A percentile compares a stretch with the other conserved stretches of the same genome.
phyloP scores from a whole-genome alignment of 495 filamentous ascomycete genomes.

The Xylaria scruposa region DNA sequence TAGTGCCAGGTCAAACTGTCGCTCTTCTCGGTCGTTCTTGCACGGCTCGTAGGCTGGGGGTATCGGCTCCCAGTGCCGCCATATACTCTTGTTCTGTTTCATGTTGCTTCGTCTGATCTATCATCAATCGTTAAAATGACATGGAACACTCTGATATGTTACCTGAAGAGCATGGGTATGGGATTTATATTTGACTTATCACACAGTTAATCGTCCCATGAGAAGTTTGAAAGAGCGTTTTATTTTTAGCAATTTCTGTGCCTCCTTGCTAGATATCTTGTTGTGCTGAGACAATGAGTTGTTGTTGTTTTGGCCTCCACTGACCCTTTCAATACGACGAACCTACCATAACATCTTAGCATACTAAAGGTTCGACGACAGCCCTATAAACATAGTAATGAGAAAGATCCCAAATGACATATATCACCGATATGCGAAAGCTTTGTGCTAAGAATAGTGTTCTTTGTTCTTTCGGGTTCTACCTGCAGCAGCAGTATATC shows the following conservation, averaged over 20 bases:
- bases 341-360: neutral
- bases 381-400: neutral
- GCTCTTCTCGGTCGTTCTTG: conserved; percentile 23
- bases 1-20: neutral
- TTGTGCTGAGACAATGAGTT: neutral
- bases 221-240: neutral
- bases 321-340: neutral
- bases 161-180: too few relatives aligned
- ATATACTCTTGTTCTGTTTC: neutral
- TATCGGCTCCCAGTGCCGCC: conserved; percentile 2
- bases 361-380: neutral
- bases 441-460: neutral
- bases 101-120: neutral
- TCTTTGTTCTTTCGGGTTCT: neutral
- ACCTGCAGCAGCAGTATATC: neutral
- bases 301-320: neutral
- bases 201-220: neutral
- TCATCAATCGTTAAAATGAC: neutral
- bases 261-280: neutral
- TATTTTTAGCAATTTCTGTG: neutral
- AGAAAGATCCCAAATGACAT: neutral
- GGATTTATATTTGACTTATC: neutral
- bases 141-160: neutral
- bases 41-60: conserved; percentile 19
- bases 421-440: neutral